Evolutionary conservation across 352 stramenopile species (phyloP).

Genomic region (Phytophthora kernoviae): DNA sequence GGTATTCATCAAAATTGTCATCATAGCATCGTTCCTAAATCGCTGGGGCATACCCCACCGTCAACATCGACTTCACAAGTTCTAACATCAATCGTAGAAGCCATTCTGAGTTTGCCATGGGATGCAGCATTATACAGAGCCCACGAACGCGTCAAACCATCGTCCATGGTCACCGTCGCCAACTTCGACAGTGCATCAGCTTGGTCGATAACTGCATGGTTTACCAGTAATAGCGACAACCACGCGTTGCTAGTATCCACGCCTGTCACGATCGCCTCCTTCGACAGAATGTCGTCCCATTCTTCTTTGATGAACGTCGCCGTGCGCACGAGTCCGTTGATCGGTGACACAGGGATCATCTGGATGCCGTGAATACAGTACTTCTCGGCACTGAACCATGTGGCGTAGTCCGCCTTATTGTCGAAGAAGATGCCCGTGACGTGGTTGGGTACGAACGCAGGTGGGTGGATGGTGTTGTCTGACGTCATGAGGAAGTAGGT

Average conservation of each 20-base stretch:
- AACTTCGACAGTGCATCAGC: constrained; percentile 36
- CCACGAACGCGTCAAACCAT: constrained; percentile 46
- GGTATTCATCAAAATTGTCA: too few species aligned
- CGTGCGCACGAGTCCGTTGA: constrained; percentile 1
- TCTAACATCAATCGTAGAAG: background rate
- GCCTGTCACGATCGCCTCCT: constrained; percentile 1
- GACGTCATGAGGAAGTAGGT: constrained; percentile 74
- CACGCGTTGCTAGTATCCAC: constrained; percentile 4
- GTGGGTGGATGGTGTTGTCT: constrained; percentile 56
- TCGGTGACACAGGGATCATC: constrained; percentile 2
- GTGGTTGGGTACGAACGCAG: constrained; percentile 58
- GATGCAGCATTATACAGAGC: constrained; percentile 27
- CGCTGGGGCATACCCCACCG: too few species aligned
- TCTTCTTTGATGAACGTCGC: constrained; percentile 1
- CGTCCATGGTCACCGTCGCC: constrained; percentile 30
- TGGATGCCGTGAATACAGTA: constrained; percentile 2
- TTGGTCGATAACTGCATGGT: constrained; percentile 55
- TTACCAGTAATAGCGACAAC: constrained; percentile 58
- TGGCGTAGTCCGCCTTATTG: constrained; percentile 2
- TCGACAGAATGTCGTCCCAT: constrained; percentile 4
- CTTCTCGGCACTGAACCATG: constrained; percentile 3
- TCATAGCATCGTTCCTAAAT: too few species aligned
- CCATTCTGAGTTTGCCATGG: constrained; percentile 1
- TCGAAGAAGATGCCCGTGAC: constrained; percentile 44
- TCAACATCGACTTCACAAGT: constrained; percentile 4